Base-by-base conservation (phyloP, 148 eudicot genomes). In the Dianthus caryophyllus region DNA sequence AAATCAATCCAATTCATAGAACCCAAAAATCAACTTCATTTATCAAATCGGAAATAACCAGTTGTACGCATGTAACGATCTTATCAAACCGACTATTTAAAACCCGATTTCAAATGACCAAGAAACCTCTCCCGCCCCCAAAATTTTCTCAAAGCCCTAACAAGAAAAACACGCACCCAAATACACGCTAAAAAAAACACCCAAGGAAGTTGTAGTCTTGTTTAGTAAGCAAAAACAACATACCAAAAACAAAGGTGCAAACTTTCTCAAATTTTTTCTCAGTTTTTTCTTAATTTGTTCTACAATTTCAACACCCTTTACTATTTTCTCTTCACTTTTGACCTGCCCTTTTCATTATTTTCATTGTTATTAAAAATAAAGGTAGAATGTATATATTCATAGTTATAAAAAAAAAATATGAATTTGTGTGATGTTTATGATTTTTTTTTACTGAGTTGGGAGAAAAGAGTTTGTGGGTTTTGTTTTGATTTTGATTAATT, bases 41-140 rank as follows among this genome's bases (percentile, higher is more conserved):
- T n/a, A n/a, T n/a, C n/a, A n/a, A n/a, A n/a, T n/a, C n/a, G n/a
- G n/a, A n/a, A n/a, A n/a, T n/a, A n/a, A n/a, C n/a, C n/a, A n/a
- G n/a, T n/a, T n/a, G n/a, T n/a, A n/a, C n/a, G n/a, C n/a, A n/a
- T n/a, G n/a, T n/a, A n/a, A n/a, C n/a, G n/a, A n/a, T n/a, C n/a
- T n/a, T n/a, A n/a, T n/a, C n/a, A n/a, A n/a, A n/a, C 8, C 9
- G 26, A 11, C 24, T 27, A 26, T 25, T 26, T 55, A 55, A 61
- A 61, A 38, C 47, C 47, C 48, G 27, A 68, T 0, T 69, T 69
- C 18, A 69, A 69, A 59, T 46, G 26, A 20, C 26, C 44, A 33
- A 25, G 46, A 18, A 43, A 5, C 43, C 72, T 47, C 72, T 69
- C 72, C 72, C 72, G 65, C 65, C 65, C 57, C 72, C 38, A 2